phyloP scores from a whole-genome alignment of 495 filamentous ascomycete species.

The Mytilinidion resinicola region DNA sequence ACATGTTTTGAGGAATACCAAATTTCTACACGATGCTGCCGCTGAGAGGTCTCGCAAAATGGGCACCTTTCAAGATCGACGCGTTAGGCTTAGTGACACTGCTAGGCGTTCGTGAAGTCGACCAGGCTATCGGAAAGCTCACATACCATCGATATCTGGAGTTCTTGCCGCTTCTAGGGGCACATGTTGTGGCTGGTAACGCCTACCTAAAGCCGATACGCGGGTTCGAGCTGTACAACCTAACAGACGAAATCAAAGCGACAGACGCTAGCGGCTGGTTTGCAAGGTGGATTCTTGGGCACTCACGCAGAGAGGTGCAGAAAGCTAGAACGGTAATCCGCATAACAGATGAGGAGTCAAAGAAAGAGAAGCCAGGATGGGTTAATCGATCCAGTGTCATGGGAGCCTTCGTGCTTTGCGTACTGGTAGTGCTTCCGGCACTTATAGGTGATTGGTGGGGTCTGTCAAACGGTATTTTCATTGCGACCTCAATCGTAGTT shows the following conservation, averaged over 20 bases:
- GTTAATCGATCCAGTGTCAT: background rate
- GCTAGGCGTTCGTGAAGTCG: background rate
- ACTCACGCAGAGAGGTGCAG: background rate
- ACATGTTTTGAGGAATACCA: too few relatives aligned
- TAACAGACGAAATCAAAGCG: conserved; percentile 5
- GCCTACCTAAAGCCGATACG: background rate
- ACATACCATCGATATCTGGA: background rate
- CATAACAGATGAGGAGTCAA: background rate
- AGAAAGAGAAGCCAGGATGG: background rate
- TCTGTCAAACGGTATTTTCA: background rate
- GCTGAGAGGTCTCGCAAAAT: background rate
- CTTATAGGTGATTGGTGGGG: background rate
- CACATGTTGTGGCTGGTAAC: conserved; percentile 2
- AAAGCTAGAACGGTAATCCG: background rate
- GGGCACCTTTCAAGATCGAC: background rate
- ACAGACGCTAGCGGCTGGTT: conserved; percentile 16
- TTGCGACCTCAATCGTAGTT: background rate
- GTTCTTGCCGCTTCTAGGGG: background rate
- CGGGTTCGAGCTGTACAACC: conserved; percentile 13
- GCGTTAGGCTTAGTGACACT: background rate
- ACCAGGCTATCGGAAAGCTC: background rate
- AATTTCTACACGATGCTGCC: too few relatives aligned
- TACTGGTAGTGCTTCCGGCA: background rate
- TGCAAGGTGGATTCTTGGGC: conserved; percentile 4
- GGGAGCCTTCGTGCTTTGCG: background rate